phyloP scores from a whole-genome alignment of 2,329 filamentous ascomycete species.

The Sclerotiophoma versabilis region DNA sequence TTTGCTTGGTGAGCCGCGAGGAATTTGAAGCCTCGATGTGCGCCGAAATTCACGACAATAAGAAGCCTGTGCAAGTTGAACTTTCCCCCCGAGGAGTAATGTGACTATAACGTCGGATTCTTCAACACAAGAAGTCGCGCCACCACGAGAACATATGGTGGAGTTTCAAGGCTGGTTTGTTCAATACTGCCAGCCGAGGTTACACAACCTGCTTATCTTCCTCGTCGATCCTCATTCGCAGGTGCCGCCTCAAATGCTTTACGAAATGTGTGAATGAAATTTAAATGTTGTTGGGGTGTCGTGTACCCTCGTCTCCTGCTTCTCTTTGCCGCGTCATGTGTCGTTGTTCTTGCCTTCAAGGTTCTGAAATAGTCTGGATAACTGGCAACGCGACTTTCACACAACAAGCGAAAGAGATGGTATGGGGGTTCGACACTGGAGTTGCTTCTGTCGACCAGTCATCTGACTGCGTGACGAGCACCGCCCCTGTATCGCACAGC shows the following conservation, averaged over 20 bases:
- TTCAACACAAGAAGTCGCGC: background rate
- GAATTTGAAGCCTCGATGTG: background rate
- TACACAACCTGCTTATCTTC: background rate
- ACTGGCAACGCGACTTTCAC: no score
- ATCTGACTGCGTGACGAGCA: background rate
- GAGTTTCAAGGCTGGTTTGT: background rate
- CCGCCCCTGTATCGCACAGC: background rate
- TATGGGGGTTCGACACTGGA: no score
- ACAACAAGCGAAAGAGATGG: no score
- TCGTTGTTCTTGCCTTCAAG: no score
- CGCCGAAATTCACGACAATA: background rate
- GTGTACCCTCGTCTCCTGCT: no score
- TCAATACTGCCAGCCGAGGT: background rate
- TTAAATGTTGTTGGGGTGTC: no score
- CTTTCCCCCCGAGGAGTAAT: background rate
- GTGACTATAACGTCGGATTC: background rate
- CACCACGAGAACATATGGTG: background rate
- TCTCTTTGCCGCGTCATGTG: no score
- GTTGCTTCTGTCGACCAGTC: no score
- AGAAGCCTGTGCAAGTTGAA: background rate
- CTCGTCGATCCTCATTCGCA: no score
- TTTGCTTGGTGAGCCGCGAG: background rate
- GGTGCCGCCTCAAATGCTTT: no score
- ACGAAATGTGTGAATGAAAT: no score
- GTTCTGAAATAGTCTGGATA: no score